Evolutionary conservation across 768 basidiomycete genomes (phyloP), one percentile per base, ranked within the genome.

Genomic region (Agaricus subrufescens): DNA sequence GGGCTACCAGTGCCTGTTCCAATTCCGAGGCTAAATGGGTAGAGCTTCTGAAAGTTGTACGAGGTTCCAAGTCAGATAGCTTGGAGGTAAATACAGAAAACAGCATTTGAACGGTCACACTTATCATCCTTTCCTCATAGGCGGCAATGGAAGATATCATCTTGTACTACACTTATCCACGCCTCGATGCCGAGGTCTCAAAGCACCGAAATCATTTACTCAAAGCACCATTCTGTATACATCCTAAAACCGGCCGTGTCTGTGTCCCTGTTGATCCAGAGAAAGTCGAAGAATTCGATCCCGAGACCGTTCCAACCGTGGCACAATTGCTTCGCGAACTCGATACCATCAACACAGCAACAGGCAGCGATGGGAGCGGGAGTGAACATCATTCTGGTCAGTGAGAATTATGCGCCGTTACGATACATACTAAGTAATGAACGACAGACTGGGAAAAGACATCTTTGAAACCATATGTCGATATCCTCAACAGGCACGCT

Each of bases 161-260:
- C 46, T 75, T 99, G 11, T 89, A 93, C 62, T 98, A 97, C 69
- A 96, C 91, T 0, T 99, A 98, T 70, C 96, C 96, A 1, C 85
- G 97, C 11, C 81, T 99, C 52, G 97, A 99, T 69, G 90, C 91
- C 12, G 97, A 99, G 69, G 97, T 99, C 29, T 95, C 94, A 2
- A 96, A 98, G 66, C 92, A 95, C 66, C 82, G 94, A 49, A 98
- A 99, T 73, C 97, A 99, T 75, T 79, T 99, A 74, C 82, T 99
- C 52, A 99, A 99, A 72, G 89, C 93, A 23, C 97, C 97, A 0
- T 99, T 99, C 71, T 97, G 95, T 67, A 76, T 98, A 0, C 97
- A 99, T 70, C 97, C 97, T 0, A 91, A 91, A 60, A 99, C 97
- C 2, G 97, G 96, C 1, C 84, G 94, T 30, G 84, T 99, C 8